phyloP scores from a whole-genome alignment of 495 filamentous ascomycete species.

The Penicillium atrosanguineum region DNA sequence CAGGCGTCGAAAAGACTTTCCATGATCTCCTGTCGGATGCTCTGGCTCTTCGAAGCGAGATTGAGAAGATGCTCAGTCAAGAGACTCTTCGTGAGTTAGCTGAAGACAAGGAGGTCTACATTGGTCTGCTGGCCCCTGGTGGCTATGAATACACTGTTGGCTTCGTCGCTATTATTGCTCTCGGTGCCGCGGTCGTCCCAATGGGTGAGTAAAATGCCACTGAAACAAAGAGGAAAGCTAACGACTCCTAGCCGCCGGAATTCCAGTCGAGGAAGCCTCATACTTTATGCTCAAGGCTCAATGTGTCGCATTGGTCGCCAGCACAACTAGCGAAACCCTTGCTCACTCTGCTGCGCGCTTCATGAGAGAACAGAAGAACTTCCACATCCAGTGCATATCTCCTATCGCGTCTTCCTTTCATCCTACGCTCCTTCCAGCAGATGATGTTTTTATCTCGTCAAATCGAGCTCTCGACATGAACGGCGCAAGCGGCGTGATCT shows the following conservation, averaged over 20 bases:
- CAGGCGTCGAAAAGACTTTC: conserved; percentile 28
- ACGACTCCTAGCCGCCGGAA: conserved; percentile 14
- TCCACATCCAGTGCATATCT: conserved; percentile 19
- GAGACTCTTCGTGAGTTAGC: conserved; percentile 21
- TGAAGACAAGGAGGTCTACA: conserved; percentile 40
- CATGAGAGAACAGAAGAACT: conserved; percentile 14
- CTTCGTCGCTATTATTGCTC: conserved; percentile 41
- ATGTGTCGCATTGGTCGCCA: conserved; percentile 24
- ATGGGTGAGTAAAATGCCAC: conserved; percentile 18
- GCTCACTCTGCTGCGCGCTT: conserved; percentile 15
- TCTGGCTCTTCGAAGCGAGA: conserved; percentile 14
- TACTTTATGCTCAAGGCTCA: conserved; percentile 39
- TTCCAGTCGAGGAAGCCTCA: conserved; percentile 42
- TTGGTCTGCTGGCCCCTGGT: conserved; percentile 44
- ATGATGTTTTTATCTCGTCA: conserved; percentile 23
- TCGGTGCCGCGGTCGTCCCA: conserved; percentile 41
- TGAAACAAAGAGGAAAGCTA: neutral
- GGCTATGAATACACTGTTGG: conserved; percentile 50
- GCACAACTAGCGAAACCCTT: conserved; percentile 12
- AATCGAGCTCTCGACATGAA: conserved; percentile 25
- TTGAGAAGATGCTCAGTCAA: conserved; percentile 10
- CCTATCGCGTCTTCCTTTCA: conserved; percentile 20
- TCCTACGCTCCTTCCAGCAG: conserved; percentile 5
- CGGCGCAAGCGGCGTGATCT: conserved; percentile 30
- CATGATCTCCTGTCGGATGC: conserved; percentile 23